phyloP scores from a whole-genome alignment of 257 asterid genomes.

The Galeopsis tetrahit region DNA sequence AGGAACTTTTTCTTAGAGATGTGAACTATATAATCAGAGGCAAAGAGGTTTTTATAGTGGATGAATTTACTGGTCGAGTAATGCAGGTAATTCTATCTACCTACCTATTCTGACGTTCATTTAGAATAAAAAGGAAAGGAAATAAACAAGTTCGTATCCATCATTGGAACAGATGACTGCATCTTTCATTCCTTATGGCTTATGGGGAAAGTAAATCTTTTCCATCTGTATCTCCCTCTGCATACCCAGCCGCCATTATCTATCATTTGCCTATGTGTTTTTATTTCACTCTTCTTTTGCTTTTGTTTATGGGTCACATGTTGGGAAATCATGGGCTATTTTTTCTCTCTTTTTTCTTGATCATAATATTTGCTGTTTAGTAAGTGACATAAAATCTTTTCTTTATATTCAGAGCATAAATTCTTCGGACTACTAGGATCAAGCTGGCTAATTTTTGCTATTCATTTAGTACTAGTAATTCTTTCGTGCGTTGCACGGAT shows the following conservation, averaged over 20 bases:
- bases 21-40: conserved; percentile 94
- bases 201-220: conserved; percentile 7
- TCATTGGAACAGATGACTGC: conserved; percentile 4
- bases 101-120: conserved; percentile 31
- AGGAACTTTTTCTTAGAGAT: conserved; percentile 93
- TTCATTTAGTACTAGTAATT: not conserved
- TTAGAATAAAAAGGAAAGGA: conserved; percentile 28
- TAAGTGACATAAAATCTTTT: conserved; percentile 6
- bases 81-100: conserved; percentile 77
- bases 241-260: conserved; percentile 11
- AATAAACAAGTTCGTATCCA: conserved; percentile 16
- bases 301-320: conserved; percentile 7
- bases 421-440: not conserved
- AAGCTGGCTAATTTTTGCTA: conserved; percentile 5
- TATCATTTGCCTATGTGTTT: not conserved
- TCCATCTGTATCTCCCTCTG: not conserved
- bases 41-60: conserved; percentile 94
- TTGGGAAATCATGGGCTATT: not conserved
- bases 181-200: conserved; percentile 21
- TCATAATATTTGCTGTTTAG: not conserved
- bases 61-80: conserved; percentile 98
- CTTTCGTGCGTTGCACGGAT: no score
- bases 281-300: conserved; percentile 13
- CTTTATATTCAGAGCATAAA: conserved; percentile 1
- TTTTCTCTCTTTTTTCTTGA: conserved; percentile 24